Evolutionary conservation across 2,329 filamentous ascomycete species (phyloP).

Genomic region (Penicillium hesseltinei): DNA sequence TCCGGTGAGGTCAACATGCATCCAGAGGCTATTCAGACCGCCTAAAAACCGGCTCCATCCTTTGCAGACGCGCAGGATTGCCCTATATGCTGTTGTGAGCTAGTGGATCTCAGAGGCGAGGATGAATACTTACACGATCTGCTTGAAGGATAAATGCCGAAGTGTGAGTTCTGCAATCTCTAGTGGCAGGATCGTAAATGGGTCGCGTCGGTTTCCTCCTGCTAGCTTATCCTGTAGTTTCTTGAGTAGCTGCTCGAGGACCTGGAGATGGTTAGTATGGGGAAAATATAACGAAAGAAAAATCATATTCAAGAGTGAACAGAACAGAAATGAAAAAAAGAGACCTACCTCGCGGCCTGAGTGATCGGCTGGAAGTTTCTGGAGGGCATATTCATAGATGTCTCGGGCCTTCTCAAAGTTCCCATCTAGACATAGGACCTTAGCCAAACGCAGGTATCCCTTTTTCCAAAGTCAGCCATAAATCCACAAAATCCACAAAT

Average conservation of each 20-base stretch:
- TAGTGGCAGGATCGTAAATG: slow-evolving; percentile 53
- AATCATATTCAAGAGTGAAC: not conserved
- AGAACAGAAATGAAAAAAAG: not conserved
- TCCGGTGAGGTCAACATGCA: slow-evolving; percentile 52
- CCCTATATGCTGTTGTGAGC: slow-evolving; percentile 28
- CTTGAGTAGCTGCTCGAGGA: slow-evolving; percentile 39
- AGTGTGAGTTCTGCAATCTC: slow-evolving; percentile 55
- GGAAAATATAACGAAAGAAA: not conserved
- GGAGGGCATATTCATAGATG: slow-evolving; percentile 58
- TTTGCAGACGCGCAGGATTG: slow-evolving; percentile 55
- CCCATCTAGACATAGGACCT: slow-evolving; percentile 42
- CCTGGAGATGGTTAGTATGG: not conserved
- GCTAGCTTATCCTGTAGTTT: slow-evolving; percentile 49
- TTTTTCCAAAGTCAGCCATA: not conserved
- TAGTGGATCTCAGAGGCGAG: not conserved
- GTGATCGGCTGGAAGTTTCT: slow-evolving; percentile 45
- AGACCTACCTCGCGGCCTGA: slow-evolving; percentile 25
- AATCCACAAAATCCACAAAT: not conserved
- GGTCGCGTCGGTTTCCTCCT: slow-evolving; percentile 45
- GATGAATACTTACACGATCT: slow-evolving; percentile 44
- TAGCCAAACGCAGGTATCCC: slow-evolving; percentile 5
- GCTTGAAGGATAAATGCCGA: slow-evolving; percentile 51
- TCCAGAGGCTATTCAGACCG: slow-evolving; percentile 51
- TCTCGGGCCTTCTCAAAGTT: slow-evolving; percentile 52
- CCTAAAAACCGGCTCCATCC: slow-evolving; percentile 54